phyloP scores from a whole-genome alignment of 371 early-diverging fungal genomes.

The Rhizopus stolonifer region DNA sequence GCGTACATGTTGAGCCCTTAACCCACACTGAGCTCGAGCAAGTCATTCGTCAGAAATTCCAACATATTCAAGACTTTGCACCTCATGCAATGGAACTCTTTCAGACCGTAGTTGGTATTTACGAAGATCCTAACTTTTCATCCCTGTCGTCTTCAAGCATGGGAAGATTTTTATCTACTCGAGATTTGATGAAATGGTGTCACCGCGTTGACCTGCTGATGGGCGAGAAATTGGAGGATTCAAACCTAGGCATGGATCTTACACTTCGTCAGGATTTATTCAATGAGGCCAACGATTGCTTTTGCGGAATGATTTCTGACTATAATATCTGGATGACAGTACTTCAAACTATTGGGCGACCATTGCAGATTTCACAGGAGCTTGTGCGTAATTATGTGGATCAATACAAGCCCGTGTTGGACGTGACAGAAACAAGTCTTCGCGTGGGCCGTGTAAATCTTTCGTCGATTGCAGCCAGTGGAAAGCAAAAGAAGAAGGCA shows the following conservation, averaged over 20 bases:
- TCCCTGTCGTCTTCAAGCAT: slow-evolving; percentile 52
- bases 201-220: slow-evolving; percentile 60
- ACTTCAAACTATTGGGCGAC: slow-evolving; percentile 65
- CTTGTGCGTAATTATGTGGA: slow-evolving; percentile 73
- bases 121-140: slow-evolving; percentile 56
- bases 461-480: slow-evolving; percentile 33
- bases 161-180: slow-evolving; percentile 59
- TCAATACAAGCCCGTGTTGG: slow-evolving; percentile 69
- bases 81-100: slow-evolving; percentile 64
- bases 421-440: slow-evolving; percentile 44
- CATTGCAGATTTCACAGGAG: slow-evolving; percentile 70
- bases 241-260: slow-evolving; percentile 39
- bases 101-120: slow-evolving; percentile 55
- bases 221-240: slow-evolving; percentile 34
- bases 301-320: slow-evolving; percentile 82
- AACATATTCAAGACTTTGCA: slow-evolving; percentile 52
- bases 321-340: slow-evolving; percentile 63
- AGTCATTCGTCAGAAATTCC: slow-evolving; percentile 65
- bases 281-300: slow-evolving; percentile 88
- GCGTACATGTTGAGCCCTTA: slow-evolving; percentile 68
- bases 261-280: slow-evolving; percentile 60
- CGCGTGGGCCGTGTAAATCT: slow-evolving; percentile 74
- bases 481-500: slow-evolving; percentile 34
- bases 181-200: slow-evolving; percentile 91
- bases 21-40: slow-evolving; percentile 61